Evolutionary conservation across 2,329 filamentous ascomycete species (phyloP), one percentile per base, ranked within the genome.

Genomic region (Aspergillus cejpii): DNA sequence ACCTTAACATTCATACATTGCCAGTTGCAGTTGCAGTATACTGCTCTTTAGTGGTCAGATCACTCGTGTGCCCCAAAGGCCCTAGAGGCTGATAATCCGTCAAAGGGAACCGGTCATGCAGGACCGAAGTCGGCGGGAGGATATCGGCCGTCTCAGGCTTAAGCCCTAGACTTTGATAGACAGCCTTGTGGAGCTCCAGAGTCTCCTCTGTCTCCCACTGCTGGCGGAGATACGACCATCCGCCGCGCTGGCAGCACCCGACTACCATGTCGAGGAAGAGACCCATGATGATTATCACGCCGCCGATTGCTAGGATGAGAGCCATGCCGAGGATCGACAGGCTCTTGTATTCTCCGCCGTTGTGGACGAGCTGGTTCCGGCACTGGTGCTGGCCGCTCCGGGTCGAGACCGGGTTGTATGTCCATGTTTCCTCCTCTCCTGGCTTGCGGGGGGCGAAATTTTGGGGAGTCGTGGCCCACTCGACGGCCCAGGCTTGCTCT

Each of bases 401-500:
- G 10, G 14, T 33, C 7, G 4, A 8, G 10, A 15, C 14, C 3
- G 8, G 6, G 10, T 3, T 19, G 7, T 15, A 14, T 15, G 14
- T 17, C 29, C 29, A 33, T 24, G 8, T 8, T 8, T 24, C 23
- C 8, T 15, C 14, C 7, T 33, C 7, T 1, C 29, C 15, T 2
- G 15, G 15, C 29, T 7, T 5, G 8, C 10, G 7, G 7, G 7
- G 1, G 10, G 29, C 14, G 29, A 33, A 10, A 11, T 33, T 33
- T 19, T 19, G 20, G 2, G 44, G 44, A 14, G 8, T 50, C 11
- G 56, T 48, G 3, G 59, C 56, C 23, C 48, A 56, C 37, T 60
- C 56, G 2, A 61, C 40, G 3, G 54, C 28, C 12, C 26, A 33
- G 8, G 44, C 46, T 48, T 68, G 64, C 2, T 67, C 29, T 1